Base-by-base conservation (phyloP, 768 basidiomycete genomes). In the Sarcomyxa edulis region DNA sequence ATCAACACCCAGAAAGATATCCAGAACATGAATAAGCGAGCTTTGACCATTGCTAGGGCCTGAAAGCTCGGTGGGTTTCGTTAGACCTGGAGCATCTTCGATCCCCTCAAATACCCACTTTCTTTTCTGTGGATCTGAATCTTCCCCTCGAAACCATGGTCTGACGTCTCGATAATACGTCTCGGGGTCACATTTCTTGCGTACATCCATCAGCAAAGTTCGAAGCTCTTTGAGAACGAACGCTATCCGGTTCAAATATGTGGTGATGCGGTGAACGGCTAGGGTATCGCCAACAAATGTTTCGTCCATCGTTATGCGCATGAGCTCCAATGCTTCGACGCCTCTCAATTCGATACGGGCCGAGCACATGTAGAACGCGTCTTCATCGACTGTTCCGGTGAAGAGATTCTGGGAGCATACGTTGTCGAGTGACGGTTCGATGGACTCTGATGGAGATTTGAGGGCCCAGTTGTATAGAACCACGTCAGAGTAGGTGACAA, bases 401-500 rank as follows among this genome's bases (percentile, higher is more conserved):
- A 96, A 95, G 29, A 76, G 63, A 1, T 81, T 81, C 43, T 69
- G 67, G 42, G 71, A 74, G 30, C 72, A 72, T 35, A 93, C 66
- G 51, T 89, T 81, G 38, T 78, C 61, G 5, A 74, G 58, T 21
- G 72, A 64, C 1, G 71, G 76, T 22, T 61, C 63, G 12, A 61
- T 67, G 50, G 21, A 48, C 15, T 33, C 33, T 43, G 46, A 55
- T 22, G 39, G 68, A 41, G 51, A 68, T 61, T 42, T 59, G 37
- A 56, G 66, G 44, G 53, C 37, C 82, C 84, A 88, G 56, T 95
- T 95, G 62, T 92, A 96, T 19, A 96, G 72, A 6, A 96, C 92
- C 20, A 83, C 84, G 55, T 95, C 92, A 7, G 92, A 83, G 55
- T 92, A 96, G 3, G 92, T 96, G 41, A 92, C 69, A 27, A 95